Conservation (phyloP, 306 rosid species). For the Ormosia emarginata region DNA sequence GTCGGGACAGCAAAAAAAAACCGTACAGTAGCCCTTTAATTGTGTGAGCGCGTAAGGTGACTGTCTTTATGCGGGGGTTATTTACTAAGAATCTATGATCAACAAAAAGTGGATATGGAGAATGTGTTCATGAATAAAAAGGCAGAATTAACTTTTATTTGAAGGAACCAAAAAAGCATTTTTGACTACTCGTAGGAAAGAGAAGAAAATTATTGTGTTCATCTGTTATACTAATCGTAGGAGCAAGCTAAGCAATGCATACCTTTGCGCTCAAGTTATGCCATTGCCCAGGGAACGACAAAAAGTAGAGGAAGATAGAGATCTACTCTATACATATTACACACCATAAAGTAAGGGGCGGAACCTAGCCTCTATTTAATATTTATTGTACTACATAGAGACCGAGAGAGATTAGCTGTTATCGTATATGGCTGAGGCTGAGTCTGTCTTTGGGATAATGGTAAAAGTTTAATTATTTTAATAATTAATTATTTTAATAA, state of each 20-base stretch:
- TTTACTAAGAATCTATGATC: background rate
- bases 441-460: too few relatives aligned
- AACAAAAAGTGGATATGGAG: background rate
- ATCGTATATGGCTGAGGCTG: background rate
- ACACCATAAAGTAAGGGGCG: background rate
- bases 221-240: background rate
- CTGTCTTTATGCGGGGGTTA: background rate
- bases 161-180: background rate
- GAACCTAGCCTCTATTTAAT: background rate
- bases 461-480: too few relatives aligned
- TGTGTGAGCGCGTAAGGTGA: background rate
- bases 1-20: background rate
- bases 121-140: background rate
- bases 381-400: background rate
- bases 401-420: background rate
- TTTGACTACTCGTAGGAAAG: background rate
- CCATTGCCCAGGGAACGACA: background rate
- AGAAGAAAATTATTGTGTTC: background rate
- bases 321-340: background rate
- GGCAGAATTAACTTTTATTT: background rate
- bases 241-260: background rate
- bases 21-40: background rate
- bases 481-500: too few relatives aligned
- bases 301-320: background rate
- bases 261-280: conserved; percentile 27